Conservation (phyloP, 2,329 filamentous ascomycete species). For the Penicillium sp. region DNA sequence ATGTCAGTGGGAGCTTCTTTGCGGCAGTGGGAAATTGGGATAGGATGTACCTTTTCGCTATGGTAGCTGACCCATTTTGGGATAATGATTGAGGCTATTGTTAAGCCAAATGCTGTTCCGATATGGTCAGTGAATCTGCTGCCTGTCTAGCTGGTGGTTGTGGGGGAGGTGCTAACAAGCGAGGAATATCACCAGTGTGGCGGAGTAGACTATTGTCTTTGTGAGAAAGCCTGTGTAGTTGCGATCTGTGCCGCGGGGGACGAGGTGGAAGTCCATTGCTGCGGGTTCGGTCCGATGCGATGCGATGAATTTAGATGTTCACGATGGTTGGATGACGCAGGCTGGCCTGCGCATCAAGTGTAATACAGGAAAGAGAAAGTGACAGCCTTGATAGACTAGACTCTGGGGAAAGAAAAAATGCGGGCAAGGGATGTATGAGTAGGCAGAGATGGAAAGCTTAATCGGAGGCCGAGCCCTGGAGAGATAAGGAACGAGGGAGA, state of each 20-base stretch:
- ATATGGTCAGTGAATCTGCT: not conserved
- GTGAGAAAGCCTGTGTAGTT: conserved; percentile 50
- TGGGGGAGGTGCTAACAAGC: conserved; percentile 36
- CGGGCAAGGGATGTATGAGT: not conserved
- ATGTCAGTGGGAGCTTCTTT: not conserved
- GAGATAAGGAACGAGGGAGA: not conserved
- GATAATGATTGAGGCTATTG: conserved; percentile 45
- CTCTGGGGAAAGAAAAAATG: not conserved
- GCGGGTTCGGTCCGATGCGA: not conserved
- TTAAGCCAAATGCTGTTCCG: conserved; percentile 42
- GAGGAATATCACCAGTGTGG: conserved; percentile 45
- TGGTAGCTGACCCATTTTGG: conserved; percentile 50
- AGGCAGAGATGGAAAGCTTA: not conserved
- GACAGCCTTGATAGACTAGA: not conserved
- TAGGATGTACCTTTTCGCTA: conserved; percentile 39
- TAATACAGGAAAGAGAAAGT: not conserved
- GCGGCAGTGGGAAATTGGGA: not conserved
- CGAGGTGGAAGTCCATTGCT: conserved; percentile 44
- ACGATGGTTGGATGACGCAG: not conserved
- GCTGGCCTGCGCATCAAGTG: conserved; percentile 6
- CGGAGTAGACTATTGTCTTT: conserved; percentile 48
- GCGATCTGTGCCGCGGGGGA: conserved; percentile 41
- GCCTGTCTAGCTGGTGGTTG: not conserved
- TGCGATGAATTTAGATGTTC: not conserved
- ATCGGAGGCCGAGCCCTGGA: not conserved